Evolutionary conservation across 371 early-diverging fungal species (phyloP), one percentile per base, ranked within the genome.

Genomic region (Lichtheimia ramosa): DNA sequence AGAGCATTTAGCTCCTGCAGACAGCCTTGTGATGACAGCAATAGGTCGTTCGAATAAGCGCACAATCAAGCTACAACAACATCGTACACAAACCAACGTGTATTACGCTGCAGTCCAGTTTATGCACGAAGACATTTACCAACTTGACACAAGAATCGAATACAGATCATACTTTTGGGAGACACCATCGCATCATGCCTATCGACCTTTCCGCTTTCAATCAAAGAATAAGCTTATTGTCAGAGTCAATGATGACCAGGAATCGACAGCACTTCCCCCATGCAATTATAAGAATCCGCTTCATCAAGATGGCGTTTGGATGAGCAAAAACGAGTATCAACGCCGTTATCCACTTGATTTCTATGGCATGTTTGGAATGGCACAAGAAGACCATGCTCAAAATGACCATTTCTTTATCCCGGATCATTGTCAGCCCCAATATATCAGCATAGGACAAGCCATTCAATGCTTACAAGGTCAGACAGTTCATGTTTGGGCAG

Each of bases 101-200:
- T 78, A 78, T 59, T 71, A 62, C 58, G 73, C 75, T 5, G 43
- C 75, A 18, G 71, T 73, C 8, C 48, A 55, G 13, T 75, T 78
- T 51, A 48, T 56, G 2, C 66, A 71, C 18, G 55, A 70, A 41
- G 79, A 73, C 28, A 64, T 43, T 3, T 78, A 78, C 53, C 28
- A 28, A 25, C 54, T 78, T 15, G 43, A 69, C 12, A 68, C 62
- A 3, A 49, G 63, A 5, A 60, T 55, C 27, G 79, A 78, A 59
- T 69, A 73, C 39, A 54, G 79, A 41, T 73, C 73, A 24, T 74
- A 74, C 51, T 78, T 74, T 53, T 78, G 75, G 75, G 71, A 75
- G 61, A 25, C 59, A 1, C 79, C 79, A 6, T 61, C 69, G 3
- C 51, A 57, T 8, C 79, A 75, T 49, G 41, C 49, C n/a, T 75